Base-by-base conservation (phyloP, 2,329 filamentous ascomycete genomes). In the Corniculantispora saksenae region DNA sequence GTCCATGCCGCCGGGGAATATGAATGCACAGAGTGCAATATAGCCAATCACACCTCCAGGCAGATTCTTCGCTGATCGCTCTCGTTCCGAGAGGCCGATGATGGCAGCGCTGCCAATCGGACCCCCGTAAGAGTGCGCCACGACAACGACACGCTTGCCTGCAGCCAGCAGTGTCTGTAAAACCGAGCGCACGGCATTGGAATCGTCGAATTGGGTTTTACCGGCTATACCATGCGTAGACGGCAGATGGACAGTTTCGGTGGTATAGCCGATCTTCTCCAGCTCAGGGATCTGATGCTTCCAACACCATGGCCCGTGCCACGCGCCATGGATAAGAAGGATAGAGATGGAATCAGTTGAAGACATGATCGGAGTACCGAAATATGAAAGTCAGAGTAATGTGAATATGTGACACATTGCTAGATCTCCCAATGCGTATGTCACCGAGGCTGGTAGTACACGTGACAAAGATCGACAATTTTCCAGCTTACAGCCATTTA, bases 41-140 rank as follows among this genome's bases (percentile, higher is more conserved):
- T 47, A 29, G 51, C 51, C 60, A n/a, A 56, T 13, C 10, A 63
- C 60, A 17, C 51, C 60, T 12, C 60, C 60, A n/a, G 47, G 17
- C 15, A 55, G 10, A 1, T 23, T 15, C 27, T 32, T 50, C 25
- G n/a, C 19, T n/a, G 50, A 25, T 7, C 60, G 60, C 27, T 63
- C 21, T 5, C 15, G 21, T 10, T 48, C 40, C 13, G 60, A 63
- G 5, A 55, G 40, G 9, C 60, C 51, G 25, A 47, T 10, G 27
- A 63, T 27, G 38, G 51, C 60, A 15, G 51, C 50, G 60, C 51
- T 43, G 9, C 74, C 76, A 1, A 80, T 72, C 1, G 80, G 70
- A 17, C 80, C 81, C n/a, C 77, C 76, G 71, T 81, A 82, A 2
- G 78, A 81, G 67, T 83, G 80, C 5, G 76, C 72, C 6, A 79